Evolutionary conservation across 2,329 filamentous ascomycete species (phyloP).

Genomic region (Leptographium galeiforme): DNA sequence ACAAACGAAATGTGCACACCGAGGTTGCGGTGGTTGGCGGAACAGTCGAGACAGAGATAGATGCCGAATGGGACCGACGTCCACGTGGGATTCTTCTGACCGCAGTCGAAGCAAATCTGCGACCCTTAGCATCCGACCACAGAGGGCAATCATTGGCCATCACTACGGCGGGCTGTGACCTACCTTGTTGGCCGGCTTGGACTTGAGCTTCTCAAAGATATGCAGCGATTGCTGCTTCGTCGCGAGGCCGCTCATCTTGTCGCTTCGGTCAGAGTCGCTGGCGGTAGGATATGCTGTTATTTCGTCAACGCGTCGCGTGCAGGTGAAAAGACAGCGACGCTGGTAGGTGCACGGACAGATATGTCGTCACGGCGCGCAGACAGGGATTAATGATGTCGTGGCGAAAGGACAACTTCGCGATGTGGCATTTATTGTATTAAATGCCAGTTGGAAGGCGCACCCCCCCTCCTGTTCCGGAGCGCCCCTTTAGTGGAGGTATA

Average conservation of each 20-base stretch:
- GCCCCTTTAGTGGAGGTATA: neutral
- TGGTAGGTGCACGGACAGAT: neutral
- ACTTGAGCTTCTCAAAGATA: constrained; percentile 95
- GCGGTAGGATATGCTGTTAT: neutral
- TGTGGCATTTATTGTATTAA: constrained; percentile 3
- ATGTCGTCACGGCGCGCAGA: neutral
- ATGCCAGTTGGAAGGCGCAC: neutral
- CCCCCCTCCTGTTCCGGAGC: neutral
- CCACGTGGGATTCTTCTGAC: constrained; percentile 96
- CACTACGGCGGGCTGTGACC: constrained; percentile 17
- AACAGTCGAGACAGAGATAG: constrained; percentile 96
- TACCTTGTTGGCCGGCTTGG: constrained; percentile 90
- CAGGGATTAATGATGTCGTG: neutral
- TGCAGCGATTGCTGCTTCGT: constrained; percentile 91
- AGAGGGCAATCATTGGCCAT: neutral
- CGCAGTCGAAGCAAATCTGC: constrained; percentile 95
- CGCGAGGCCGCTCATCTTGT: constrained; percentile 55
- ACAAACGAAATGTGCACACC: constrained; percentile 99
- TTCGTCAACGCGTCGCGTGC: neutral
- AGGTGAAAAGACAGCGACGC: neutral
- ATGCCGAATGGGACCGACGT: constrained; percentile 91
- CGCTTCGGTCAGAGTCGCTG: neutral
- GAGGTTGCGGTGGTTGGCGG: constrained; percentile 90
- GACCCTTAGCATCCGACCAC: neutral
- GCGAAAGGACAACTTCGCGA: constrained; percentile 13